Conservation (phyloP, 345 rosid genomes). For the Adansonia digitata region DNA sequence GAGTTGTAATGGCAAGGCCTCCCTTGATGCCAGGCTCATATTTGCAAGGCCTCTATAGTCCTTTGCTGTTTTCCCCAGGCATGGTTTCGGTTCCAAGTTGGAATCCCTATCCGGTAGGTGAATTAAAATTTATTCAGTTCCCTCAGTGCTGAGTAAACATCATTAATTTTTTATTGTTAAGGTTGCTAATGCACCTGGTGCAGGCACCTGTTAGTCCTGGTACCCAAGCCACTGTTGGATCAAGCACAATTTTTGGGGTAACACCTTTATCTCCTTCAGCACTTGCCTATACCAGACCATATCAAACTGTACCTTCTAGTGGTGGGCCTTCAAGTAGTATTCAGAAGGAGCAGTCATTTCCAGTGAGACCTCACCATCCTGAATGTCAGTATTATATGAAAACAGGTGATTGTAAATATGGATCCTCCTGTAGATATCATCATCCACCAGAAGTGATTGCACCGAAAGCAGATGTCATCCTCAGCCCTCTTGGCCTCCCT, state of each 20-base stretch:
- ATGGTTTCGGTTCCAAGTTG: conserved; percentile 69
- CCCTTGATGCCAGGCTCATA: conserved; percentile 64
- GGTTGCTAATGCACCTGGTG: conserved; percentile 7
- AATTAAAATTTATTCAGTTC: conserved; percentile 13
- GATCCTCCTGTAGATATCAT: conserved; percentile 84
- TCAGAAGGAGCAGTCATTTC: conserved; percentile 62
- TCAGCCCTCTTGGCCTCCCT: conserved; percentile 77
- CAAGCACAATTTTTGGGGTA: conserved; percentile 57
- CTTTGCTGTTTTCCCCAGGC: conserved; percentile 61
- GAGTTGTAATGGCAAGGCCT: conserved; percentile 70
- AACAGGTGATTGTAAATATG: conserved; percentile 85
- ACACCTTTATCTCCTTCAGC: conserved; percentile 59
- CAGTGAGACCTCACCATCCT: conserved; percentile 82
- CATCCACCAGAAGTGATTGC: conserved; percentile 62
- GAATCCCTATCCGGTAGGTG: conserved; percentile 69
- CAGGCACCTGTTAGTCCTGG: conserved; percentile 63
- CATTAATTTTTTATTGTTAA: neutral
- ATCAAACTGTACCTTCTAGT: conserved; percentile 42
- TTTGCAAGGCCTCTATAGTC: conserved; percentile 67
- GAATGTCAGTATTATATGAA: conserved; percentile 84
- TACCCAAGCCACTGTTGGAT: conserved; percentile 47
- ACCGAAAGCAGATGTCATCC: conserved; percentile 38
- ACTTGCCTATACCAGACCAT: conserved; percentile 53
- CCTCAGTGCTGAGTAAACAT: neutral
- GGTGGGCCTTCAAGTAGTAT: conserved; percentile 46